Conservation (phyloP, 805 yeast genomes). For the Metschnikowia gelsemii region DNA sequence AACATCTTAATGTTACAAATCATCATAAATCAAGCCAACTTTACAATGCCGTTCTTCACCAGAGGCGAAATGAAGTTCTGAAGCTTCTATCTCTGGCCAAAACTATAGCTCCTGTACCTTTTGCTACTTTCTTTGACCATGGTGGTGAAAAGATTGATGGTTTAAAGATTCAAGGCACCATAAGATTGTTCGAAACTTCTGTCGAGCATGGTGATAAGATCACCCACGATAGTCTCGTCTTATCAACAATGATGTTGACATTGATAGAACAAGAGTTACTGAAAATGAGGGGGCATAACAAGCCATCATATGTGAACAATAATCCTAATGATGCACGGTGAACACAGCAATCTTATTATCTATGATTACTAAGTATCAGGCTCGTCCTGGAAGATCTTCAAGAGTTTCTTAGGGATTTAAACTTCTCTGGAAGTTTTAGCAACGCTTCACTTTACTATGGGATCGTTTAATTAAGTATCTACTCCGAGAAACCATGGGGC, state of each 20-base stretch:
- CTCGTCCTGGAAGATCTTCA: no score
- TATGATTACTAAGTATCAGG: no score
- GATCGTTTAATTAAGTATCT: no score
- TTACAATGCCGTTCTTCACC: slow-evolving; percentile 23
- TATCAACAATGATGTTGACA: slow-evolving; percentile 27
- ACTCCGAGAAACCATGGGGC: no score
- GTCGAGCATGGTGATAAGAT: slow-evolving; percentile 3
- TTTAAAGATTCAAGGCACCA: slow-evolving; percentile 25
- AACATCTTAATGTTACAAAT: slow-evolving; percentile 14
- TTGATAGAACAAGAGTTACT: slow-evolving; percentile 35
- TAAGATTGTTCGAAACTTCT: slow-evolving; percentile 19
- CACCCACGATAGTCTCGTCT: slow-evolving; percentile 25
- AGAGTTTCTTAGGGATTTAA: no score
- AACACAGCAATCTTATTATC: no score
- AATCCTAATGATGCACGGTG: slow-evolving; percentile 1
- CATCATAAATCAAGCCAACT: slow-evolving; percentile 11
- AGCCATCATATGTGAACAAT: slow-evolving; percentile 20
- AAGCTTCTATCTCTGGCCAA: slow-evolving; percentile 19
- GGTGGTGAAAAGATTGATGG: slow-evolving; percentile 25
- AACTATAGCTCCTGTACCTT: slow-evolving; percentile 27
- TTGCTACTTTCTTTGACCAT: slow-evolving; percentile 32
- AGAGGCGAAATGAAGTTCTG: slow-evolving; percentile 23
- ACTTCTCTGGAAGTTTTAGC: no score
- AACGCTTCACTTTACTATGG: no score
- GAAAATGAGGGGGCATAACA: slow-evolving; percentile 34